phyloP scores from a whole-genome alignment of 2,329 filamentous ascomycete genomes.

The Colletotrichum sp. region DNA sequence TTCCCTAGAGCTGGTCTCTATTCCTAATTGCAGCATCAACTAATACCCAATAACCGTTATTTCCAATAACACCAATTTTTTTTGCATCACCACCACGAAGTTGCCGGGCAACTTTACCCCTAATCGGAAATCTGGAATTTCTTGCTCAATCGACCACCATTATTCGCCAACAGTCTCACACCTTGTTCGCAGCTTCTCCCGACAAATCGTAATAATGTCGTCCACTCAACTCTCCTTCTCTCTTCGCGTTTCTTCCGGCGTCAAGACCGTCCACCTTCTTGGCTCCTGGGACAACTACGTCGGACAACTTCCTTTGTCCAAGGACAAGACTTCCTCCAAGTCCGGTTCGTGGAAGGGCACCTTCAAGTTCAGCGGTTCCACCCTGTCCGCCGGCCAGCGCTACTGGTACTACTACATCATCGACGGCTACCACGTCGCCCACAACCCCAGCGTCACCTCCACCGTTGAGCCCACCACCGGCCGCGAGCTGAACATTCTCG shows the following conservation, averaged over 20 bases:
- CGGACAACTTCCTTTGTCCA: conserved; percentile 91
- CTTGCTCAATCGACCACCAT: conserved; percentile 54
- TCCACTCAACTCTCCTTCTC: conserved; percentile 93
- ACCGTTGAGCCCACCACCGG: conserved; percentile 95
- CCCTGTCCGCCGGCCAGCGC: conserved; percentile 84
- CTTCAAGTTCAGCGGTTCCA: conserved; percentile 90
- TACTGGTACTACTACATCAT: conserved; percentile 99
- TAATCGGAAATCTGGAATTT: conserved; percentile 58
- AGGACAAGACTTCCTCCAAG: conserved; percentile 83
- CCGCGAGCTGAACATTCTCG: conserved; percentile 96
- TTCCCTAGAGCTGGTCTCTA: conserved; percentile 61
- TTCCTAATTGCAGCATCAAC: conserved; percentile 26
- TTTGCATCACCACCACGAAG: conserved; percentile 24
- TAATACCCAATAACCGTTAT: conserved; percentile 27
- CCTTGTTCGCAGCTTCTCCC: conserved; percentile 33
- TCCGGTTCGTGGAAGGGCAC: conserved; percentile 93
- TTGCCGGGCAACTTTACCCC: conserved; percentile 47
- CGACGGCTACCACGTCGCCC: conserved; percentile 96
- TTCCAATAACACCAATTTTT: conserved; percentile 21
- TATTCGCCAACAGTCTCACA: conserved; percentile 7
- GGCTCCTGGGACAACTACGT: conserved; percentile 98
- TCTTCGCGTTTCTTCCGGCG: conserved; percentile 92
- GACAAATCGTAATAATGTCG: conserved; percentile 69
- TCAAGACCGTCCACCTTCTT: conserved; percentile 97
- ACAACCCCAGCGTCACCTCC: conserved; percentile 89